phyloP scores from a whole-genome alignment of 108 stramenopile species.

The Cyclotella choctawhatcheeana region DNA sequence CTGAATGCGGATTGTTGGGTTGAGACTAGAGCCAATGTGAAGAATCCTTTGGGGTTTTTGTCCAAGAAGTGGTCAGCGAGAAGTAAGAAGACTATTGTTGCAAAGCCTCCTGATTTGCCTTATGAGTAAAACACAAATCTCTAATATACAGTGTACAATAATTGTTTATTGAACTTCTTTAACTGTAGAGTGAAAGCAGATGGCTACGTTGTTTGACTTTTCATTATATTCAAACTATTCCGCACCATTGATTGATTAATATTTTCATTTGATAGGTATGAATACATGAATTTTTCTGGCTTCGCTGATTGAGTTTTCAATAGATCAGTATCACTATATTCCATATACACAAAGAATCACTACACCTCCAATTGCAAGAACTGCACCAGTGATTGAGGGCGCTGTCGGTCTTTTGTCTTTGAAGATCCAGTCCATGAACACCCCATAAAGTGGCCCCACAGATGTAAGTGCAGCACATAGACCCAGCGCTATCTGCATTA shows the following conservation, averaged over 20 bases:
- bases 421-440: slow-evolving; percentile 61
- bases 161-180: too few relatives aligned
- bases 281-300: too few relatives aligned
- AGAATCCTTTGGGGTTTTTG: slow-evolving; percentile 66
- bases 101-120: slow-evolving; percentile 73
- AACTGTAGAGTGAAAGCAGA: too few relatives aligned
- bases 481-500: slow-evolving; percentile 84
- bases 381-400: slow-evolving; percentile 50
- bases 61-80: slow-evolving; percentile 15
- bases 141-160: not conserved
- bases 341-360: slow-evolving; percentile 60
- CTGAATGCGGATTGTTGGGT: slow-evolving; percentile 82
- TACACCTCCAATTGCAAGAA: slow-evolving; percentile 68
- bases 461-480: slow-evolving; percentile 75
- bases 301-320: not conserved
- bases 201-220: too few relatives aligned
- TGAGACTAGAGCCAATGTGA: slow-evolving; percentile 80
- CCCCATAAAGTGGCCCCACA: slow-evolving; percentile 80
- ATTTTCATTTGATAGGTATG: too few relatives aligned
- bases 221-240: too few relatives aligned
- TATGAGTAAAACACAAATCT: slow-evolving; percentile 62
- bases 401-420: slow-evolving; percentile 56
- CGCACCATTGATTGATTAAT: too few relatives aligned
- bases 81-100: slow-evolving; percentile 20
- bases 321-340: not conserved